These are phyloP conservation scores for Lepiota venenata DNA, from an alignment of 768 basidiomycete genomes.

Conservation along the genomic window DNA sequence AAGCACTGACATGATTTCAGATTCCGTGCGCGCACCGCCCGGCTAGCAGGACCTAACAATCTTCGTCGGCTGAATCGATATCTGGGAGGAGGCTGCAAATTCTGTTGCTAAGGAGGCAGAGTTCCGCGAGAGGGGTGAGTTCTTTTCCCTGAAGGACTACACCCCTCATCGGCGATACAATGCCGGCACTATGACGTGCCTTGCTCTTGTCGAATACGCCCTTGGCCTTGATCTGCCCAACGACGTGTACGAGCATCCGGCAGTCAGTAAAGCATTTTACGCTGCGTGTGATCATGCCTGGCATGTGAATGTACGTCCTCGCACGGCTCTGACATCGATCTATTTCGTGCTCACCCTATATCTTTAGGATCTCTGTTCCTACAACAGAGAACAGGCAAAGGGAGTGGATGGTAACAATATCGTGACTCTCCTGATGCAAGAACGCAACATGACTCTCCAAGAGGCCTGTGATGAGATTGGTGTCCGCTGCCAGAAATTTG, in stretches of 20 bases:
- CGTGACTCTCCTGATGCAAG: constrained; percentile 62
- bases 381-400: constrained; percentile 67
- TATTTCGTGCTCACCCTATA: constrained; percentile 8
- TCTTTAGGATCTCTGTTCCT: constrained; percentile 62
- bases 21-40: constrained; percentile 46
- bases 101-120: constrained; percentile 58
- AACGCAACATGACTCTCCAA: constrained; percentile 49
- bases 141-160: constrained; percentile 53
- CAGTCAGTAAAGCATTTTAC: constrained; percentile 49
- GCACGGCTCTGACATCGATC: not conserved
- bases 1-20: constrained; percentile 25
- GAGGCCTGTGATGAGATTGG: constrained; percentile 56
- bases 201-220: constrained; percentile 57
- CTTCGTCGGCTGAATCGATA: constrained; percentile 45
- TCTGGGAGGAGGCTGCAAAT: constrained; percentile 52
- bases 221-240: constrained; percentile 62
- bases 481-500: constrained; percentile 42
- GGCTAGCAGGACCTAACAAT: constrained; percentile 42
- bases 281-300: constrained; percentile 62
- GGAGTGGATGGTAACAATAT: constrained; percentile 60
- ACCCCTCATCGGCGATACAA: constrained; percentile 60
- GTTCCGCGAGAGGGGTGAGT: constrained; percentile 50
- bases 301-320: constrained; percentile 60
- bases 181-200: constrained; percentile 62
- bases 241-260: constrained; percentile 52